Percentiles rank a stretch among this genome's conserved stretches.
Evolutionary conservation across 2,329 filamentous ascomycete species (phyloP).

Genomic region (Phyllosticta citrichinensis): DNA sequence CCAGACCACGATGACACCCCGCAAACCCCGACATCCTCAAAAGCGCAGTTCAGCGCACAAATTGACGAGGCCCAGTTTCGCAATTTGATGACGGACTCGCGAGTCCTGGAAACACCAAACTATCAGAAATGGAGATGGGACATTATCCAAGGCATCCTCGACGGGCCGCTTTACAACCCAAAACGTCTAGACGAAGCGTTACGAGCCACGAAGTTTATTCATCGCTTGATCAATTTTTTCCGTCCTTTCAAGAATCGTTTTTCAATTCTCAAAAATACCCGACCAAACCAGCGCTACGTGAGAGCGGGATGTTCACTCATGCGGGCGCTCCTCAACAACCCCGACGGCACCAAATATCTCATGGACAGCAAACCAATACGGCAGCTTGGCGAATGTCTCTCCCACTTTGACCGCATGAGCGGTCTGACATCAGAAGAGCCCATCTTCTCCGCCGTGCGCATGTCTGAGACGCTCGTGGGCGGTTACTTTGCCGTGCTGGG

Average conservation of each 20-base stretch:
- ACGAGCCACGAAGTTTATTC: constrained; percentile 91
- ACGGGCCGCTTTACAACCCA: constrained; percentile 81
- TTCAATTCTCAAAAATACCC: constrained; percentile 78
- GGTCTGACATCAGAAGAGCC: constrained; percentile 67
- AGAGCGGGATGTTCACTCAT: constrained; percentile 81
- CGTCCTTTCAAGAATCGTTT: constrained; percentile 96
- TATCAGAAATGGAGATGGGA: constrained; percentile 98
- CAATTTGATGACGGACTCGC: constrained; percentile 61
- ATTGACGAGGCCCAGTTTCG: constrained; percentile 57
- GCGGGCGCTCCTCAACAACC: constrained; percentile 72
- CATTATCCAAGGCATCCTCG: constrained; percentile 77
- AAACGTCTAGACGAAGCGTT: constrained; percentile 91
- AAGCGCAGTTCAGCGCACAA: constrained; percentile 34
- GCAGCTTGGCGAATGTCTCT: constrained; percentile 90
- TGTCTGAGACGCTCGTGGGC: constrained; percentile 77
- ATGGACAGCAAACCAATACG: constrained; percentile 86
- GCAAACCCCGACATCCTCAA: constrained; percentile 33
- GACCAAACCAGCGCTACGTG: constrained; percentile 89
- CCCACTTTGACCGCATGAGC: constrained; percentile 82
- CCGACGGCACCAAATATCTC: constrained; percentile 76
- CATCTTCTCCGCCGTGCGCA: constrained; percentile 76
- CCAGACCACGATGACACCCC: constrained; percentile 28
- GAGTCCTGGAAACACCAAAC: constrained; percentile 80
- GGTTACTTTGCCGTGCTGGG: constrained; percentile 94
- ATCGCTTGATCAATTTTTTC: constrained; percentile 88